phyloP scores from a whole-genome alignment of 2,329 filamentous ascomycete species.

The Xylariales sp. region DNA sequence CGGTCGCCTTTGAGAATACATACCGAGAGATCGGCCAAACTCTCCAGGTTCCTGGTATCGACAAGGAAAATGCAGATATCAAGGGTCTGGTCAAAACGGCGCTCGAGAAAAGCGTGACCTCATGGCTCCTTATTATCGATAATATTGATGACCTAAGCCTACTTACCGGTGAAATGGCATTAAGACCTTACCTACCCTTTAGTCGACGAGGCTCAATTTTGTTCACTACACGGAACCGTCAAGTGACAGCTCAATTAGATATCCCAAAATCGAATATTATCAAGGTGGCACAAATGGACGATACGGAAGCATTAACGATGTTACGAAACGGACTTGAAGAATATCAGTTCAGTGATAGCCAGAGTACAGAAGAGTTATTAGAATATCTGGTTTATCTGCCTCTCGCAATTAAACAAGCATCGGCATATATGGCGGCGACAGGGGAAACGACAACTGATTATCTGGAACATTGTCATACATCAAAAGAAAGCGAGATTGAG shows the following conservation, averaged over 20 bases:
- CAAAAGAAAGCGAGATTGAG: not conserved
- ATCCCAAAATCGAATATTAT: not conserved
- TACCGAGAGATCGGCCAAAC: slow-evolving; percentile 26
- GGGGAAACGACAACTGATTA: not conserved
- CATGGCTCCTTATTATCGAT: slow-evolving; percentile 40
- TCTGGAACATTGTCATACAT: not conserved
- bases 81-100: slow-evolving; percentile 28
- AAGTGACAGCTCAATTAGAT: not conserved
- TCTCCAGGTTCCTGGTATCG: slow-evolving; percentile 20
- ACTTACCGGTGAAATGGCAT: not conserved
- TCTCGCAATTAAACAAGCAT: slow-evolving; percentile 9
- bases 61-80: slow-evolving; percentile 27
- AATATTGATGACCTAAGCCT: slow-evolving; percentile 33
- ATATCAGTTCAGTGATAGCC: not conserved
- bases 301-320: not conserved
- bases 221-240: slow-evolving; percentile 3
- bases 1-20: slow-evolving; percentile 25
- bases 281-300: not conserved
- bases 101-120: slow-evolving; percentile 19
- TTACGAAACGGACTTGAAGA: not conserved
- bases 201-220: slow-evolving; percentile 3
- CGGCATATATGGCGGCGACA: slow-evolving; percentile 1
- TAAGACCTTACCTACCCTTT: not conserved
- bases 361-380: not conserved
- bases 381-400: not conserved